Percentiles rank a stretch among this genome's conserved stretches.
Conservation (phyloP, 352 stramenopile genomes). For the Pythium aristosporum region DNA sequence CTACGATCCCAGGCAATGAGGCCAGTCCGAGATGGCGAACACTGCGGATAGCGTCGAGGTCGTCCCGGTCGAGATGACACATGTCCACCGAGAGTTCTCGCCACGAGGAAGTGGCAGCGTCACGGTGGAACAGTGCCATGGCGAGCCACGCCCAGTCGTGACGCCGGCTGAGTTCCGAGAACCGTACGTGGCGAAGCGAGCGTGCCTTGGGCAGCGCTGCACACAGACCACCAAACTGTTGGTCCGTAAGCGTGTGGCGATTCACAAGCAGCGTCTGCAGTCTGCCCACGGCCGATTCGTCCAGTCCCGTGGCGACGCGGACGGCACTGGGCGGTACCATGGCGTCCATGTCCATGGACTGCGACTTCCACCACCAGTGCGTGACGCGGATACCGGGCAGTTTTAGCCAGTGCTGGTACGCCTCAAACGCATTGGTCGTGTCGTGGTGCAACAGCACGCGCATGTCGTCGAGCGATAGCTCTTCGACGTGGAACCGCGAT, state of each 20-base stretch:
- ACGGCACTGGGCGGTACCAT: slow-evolving; percentile 6
- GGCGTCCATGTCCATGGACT: background rate
- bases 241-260: background rate
- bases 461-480: slow-evolving; percentile 11
- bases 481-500: slow-evolving; percentile 1
- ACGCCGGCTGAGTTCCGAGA: background rate
- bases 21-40: background rate
- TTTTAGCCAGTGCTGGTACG: background rate
- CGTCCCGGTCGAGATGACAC: background rate
- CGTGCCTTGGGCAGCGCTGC: background rate
- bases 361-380: slow-evolving; percentile 4
- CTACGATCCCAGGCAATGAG: background rate
- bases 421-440: background rate
- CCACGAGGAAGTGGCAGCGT: background rate
- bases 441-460: background rate
- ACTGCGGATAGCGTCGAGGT: background rate
- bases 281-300: background rate
- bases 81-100: slow-evolving; percentile 4
- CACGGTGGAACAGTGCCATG: background rate
- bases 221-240: slow-evolving; percentile 1
- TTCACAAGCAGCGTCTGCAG: background rate
- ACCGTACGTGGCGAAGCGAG: slow-evolving; percentile 1
- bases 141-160: slow-evolving; percentile 9
- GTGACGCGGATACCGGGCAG: background rate
- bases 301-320: background rate